These are phyloP conservation scores for Blastocystis sp. DNA, from an alignment of 352 stramenopile genomes.

Conservation along the genomic window DNA sequence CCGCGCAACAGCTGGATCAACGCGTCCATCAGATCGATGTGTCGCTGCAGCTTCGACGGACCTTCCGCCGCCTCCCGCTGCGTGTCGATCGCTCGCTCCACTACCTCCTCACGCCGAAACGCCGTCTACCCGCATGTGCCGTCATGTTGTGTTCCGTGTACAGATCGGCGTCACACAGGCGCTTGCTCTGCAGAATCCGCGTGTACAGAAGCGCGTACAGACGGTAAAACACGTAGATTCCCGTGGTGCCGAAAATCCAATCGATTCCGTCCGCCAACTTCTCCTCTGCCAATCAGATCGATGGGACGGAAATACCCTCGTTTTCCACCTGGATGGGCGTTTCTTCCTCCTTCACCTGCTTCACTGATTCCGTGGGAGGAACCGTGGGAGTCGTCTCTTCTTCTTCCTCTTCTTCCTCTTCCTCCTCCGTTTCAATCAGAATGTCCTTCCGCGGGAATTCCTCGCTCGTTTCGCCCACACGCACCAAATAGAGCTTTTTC, in stretches of 20 bases:
- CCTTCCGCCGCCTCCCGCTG: not conserved
- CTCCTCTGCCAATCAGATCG: not conserved
- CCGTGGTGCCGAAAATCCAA: constrained; percentile 69
- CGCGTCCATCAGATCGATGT: constrained; percentile 15
- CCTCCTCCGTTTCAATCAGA: not conserved
- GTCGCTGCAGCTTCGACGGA: not conserved
- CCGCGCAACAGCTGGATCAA: constrained; percentile 35
- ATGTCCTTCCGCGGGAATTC: constrained; percentile 6
- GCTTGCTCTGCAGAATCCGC: constrained; percentile 69
- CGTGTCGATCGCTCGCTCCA: not conserved
- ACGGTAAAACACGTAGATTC: constrained; percentile 72
- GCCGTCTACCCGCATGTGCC: not conserved
- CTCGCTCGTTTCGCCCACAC: not conserved
- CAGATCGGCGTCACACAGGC: constrained; percentile 60
- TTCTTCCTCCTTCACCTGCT: not conserved
- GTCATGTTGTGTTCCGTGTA: constrained; percentile 9
- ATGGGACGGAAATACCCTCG: not conserved
- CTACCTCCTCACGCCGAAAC: not conserved
- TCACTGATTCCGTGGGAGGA: not conserved
- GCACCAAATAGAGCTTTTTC: constrained; percentile 5
- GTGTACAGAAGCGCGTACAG: constrained; percentile 75
- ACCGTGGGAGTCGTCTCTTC: not conserved
- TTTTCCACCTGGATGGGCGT: not conserved
- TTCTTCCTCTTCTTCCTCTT: not conserved
- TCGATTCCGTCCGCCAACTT: not conserved